Base-by-base conservation (phyloP, 768 basidiomycete genomes). In the Mycena alexandri region DNA sequence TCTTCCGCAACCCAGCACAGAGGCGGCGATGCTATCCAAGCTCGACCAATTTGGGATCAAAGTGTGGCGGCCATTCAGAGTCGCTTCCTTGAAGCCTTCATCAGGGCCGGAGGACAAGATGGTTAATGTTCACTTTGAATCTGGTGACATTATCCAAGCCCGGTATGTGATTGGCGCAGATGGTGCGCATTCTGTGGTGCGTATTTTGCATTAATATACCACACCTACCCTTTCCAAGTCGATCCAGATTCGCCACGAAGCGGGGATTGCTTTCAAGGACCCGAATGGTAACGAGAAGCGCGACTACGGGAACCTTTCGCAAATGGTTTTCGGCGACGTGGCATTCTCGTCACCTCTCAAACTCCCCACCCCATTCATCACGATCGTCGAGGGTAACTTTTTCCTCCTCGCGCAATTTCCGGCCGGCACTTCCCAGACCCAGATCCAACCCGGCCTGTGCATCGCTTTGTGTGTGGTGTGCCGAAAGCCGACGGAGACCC, bases 141-240 rank as follows among this genome's bases (percentile, higher is more conserved):
- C 80, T 47, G 86, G 86, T 1, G 79, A 79, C 41, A 71, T 76
- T 13, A 78, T 87, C 43, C 78, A 73, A 4, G 74, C 86, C 19
- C 79, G 78, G 36, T 86, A 85, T 71, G 81, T 87, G 9, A 68
- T 88, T 36, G 86, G 83, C 24, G 85, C 86, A 9, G 87, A 88
- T 71, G 86, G 87, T 3, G 75, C 84, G 2, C 80, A 74, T 65
- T 87, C 86, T 0, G 69, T 73, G 36, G 86, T 86, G 69, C 71
- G 67, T 50, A 41, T 14, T 8, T 11, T 54, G 25, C n/a, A 21
- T 51, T 34, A 9, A 43, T n/a, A n/a, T n/a, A n/a, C 41, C 53
- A 19, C 34, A 7, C n/a, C 17, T 47, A 47, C 34, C 9, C 48
- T 36, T n/a, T 11, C 58, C 25, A 38, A 71, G 33, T 33, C 11